A percentile compares a stretch with the other conserved stretches of the same genome.
Conservation (phyloP, 129 eudicot genomes). For the Helichrysum umbraculigerum region DNA sequence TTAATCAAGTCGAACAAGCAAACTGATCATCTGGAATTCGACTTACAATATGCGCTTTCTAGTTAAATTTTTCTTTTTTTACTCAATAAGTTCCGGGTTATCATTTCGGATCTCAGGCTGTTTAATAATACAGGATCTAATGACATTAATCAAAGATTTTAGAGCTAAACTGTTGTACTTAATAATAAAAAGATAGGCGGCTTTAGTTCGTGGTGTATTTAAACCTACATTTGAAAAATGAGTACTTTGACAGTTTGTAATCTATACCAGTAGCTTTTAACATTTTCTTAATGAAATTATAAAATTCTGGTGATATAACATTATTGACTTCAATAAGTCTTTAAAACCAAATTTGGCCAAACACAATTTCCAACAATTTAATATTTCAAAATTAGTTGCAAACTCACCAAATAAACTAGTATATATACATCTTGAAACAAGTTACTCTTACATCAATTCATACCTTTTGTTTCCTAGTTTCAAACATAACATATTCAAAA, state of each 20-base stretch:
- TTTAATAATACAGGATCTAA: too few species aligned
- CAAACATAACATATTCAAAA: not conserved
- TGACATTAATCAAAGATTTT: too few species aligned
- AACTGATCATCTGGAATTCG: too few species aligned
- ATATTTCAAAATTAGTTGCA: constrained; percentile 25
- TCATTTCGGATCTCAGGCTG: too few species aligned
- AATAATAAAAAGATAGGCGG: too few species aligned
- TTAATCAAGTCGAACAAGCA: too few species aligned
- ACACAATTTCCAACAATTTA: constrained; percentile 19
- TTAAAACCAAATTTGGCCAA: constrained; percentile 39
- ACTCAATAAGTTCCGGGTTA: too few species aligned
- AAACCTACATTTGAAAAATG: too few species aligned
- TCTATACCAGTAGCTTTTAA: not conserved
- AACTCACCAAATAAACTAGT: constrained; percentile 29
- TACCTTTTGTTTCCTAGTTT: constrained; percentile 5
- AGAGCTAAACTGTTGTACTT: too few species aligned
- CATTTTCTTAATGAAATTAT: not conserved
- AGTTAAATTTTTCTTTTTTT: too few species aligned
- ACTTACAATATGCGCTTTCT: too few species aligned
- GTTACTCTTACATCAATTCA: constrained; percentile 17
- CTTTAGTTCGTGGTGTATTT: too few species aligned
- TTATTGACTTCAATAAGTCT: constrained; percentile 9
- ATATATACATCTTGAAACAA: constrained; percentile 23
- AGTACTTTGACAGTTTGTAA: not conserved
- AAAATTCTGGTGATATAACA: constrained; percentile 29